Evolutionary conservation across 805 yeast species (phyloP), one percentile per base, ranked within the genome.

Genomic region (Kodamaea hsintzibuensis): DNA sequence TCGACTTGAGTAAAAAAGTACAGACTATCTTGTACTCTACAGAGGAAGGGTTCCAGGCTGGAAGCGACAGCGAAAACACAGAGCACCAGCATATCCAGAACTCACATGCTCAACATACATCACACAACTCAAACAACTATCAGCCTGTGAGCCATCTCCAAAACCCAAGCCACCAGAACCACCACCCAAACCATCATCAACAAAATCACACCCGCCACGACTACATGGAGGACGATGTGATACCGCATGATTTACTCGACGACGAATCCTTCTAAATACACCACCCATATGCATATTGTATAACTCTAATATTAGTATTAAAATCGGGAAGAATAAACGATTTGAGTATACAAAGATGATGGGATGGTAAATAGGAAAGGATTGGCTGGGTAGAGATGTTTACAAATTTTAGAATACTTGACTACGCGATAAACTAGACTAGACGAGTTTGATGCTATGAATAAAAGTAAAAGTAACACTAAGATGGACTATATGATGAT

Each of bases 21-120:
- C 93, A 89, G 68, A 84, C 81, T 33, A 88, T 90, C 10, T 71
- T 92, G 58, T 92, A 89, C 62, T 81, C 87, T 6, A 88, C 96
- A 0, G 91, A 89, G 52, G 96, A 89, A 58, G 96, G 96, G 0
- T 91, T 91, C 64, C 88, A 85, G 62, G 78, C 80, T 19, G 86
- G 86, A n/a, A 68, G 49, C 13, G 44, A 27, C 37, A 35, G 76
- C n/a, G 45, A 49, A 12, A 30, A 10, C 38, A 14, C 45, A 12
- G 37, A 39, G 25, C 38, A 38, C 8, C 30, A 40, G 16, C 40
- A 49, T n/a, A n/a, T n/a, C n/a, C n/a, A n/a, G n/a, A n/a, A n/a
- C 12, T 27, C 33, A 27, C 33, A 27, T 12, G 35, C 10, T 9
- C 10, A 8, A 8, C 35, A 30, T 10, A 2, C 35, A 10, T 30